Base-by-base conservation (phyloP, 192 early-diverging fungal genomes). In the Mortierella hygrophila region DNA sequence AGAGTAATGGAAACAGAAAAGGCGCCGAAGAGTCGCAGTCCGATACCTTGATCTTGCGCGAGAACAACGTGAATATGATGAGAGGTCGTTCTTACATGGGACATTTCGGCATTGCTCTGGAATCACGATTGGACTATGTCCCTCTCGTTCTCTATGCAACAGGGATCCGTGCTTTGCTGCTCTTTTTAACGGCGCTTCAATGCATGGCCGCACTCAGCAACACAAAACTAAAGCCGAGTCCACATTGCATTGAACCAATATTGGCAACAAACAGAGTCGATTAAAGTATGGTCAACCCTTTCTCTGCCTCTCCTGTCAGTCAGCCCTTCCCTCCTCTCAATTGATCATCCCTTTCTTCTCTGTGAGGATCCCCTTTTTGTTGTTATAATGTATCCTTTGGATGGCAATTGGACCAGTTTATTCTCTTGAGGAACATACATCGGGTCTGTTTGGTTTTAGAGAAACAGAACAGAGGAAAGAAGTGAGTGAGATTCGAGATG, bases 401-500 rank as follows among this genome's bases (percentile, higher is more conserved):
- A 4, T 29, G 8, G 15, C 60, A 15, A 26, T 65, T 32, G 49
- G 18, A 52, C 20, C 47, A 52, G 15, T 18, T 46, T 1, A 9
- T 60, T 60, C 57, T 11, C 21, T 23, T 26, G n/a, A n/a, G n/a
- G 7, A 52, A 18, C 5, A 16, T 18, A 49, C 49, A 52, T 65
- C 15, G 60, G 29, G 60, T 65, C 29, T 29, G 60, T 65, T 65
- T 32, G 26, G 10, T 65, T 65, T 13, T 32, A 10, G 32, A 29
- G 15, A 46, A 60, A 60, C n/a, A 60, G n/a, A 60, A n/a, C 57
- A 60, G 54, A 60, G 55, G 7, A 60, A 26, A 26, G 16, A 32
- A 35, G 60, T 35, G 74, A 44, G 26, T 47, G 69, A 44, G 80
- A 82, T 82, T 82, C 80, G 80, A 82, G 73, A 82, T 82, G 65